Evolutionary conservation across 148 eudicot species (phyloP).

Genomic region (Euryodendron excelsum): DNA sequence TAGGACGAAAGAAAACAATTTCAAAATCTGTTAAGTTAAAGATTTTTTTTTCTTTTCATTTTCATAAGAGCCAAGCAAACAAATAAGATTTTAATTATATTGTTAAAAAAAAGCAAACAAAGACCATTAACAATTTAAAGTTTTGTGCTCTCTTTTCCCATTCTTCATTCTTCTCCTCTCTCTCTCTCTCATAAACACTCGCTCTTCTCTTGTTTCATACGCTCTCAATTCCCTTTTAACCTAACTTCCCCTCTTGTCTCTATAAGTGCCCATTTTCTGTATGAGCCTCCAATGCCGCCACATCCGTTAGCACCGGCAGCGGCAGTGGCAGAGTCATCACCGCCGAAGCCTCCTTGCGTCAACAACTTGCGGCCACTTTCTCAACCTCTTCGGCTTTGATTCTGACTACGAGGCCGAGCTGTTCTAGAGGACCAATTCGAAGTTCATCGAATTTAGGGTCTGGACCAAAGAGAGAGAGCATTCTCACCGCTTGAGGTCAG

Average conservation of each 20-base stretch:
- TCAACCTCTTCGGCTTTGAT: neutral
- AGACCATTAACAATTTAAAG: neutral
- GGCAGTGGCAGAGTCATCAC: neutral
- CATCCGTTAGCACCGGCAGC: neutral
- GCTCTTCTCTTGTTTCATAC: too few relatives aligned
- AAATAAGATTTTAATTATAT: too few relatives aligned
- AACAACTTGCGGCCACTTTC: neutral
- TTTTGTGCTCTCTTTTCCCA: too few relatives aligned
- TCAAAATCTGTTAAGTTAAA: too few relatives aligned
- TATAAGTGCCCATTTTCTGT: too few relatives aligned
- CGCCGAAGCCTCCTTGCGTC: neutral
- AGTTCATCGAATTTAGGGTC: slow-evolving; percentile 28
- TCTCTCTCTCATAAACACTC: too few relatives aligned
- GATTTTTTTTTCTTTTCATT: neutral
- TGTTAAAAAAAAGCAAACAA: too few relatives aligned
- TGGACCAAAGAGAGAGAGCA: slow-evolving; percentile 40
- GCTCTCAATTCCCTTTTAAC: too few relatives aligned
- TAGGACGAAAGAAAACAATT: neutral
- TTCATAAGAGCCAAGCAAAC: neutral
- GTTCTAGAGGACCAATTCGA: neutral
- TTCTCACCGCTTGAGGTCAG: slow-evolving; percentile 41
- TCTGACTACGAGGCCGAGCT: neutral
- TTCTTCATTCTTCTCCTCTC: too few relatives aligned
- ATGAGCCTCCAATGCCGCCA: neutral
- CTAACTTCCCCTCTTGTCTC: too few relatives aligned